A percentile compares a stretch with the other conserved stretches of the same genome.
These are phyloP conservation scores for Leucocoprinus leucothites DNA, from an alignment of 768 basidiomycete genomes.

Conservation along the genomic window DNA sequence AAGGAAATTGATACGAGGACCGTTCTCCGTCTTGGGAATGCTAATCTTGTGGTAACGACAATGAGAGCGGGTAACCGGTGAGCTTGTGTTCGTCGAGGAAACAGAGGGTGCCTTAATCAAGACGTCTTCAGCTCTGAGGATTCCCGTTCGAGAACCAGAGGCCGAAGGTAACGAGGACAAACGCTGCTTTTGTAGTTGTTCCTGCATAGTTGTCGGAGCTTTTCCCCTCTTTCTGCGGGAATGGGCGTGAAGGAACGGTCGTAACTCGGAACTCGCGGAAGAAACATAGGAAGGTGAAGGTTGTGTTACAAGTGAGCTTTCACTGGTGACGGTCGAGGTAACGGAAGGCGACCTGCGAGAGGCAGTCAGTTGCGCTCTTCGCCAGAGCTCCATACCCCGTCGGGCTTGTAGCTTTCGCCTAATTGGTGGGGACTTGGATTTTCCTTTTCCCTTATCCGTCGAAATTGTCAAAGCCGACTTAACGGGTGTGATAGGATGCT, in stretches of 20 bases:
- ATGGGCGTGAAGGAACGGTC: constrained; percentile 32
- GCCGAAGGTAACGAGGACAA: background rate
- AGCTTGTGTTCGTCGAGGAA: constrained; percentile 24
- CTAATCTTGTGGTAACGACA: constrained; percentile 71
- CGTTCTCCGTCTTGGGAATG: constrained; percentile 51
- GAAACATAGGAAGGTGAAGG: constrained; percentile 27
- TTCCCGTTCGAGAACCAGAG: background rate
- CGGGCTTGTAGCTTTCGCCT: constrained; percentile 8
- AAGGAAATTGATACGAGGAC: constrained; percentile 56
- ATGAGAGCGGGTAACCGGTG: constrained; percentile 64
- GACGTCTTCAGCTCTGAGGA: constrained; percentile 8
- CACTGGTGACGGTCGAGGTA: constrained; percentile 32
- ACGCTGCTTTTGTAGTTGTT: constrained; percentile 6
- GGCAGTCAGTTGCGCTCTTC: constrained; percentile 30
- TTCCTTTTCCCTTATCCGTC: constrained; percentile 33
- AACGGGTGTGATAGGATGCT: constrained; percentile 13
- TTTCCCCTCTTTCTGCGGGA: constrained; percentile 21
- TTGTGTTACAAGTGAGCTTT: constrained; percentile 20
- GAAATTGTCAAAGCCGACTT: constrained; percentile 23
- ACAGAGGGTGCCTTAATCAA: constrained; percentile 17
- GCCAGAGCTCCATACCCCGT: background rate
- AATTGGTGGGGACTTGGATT: constrained; percentile 4
- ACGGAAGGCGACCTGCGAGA: constrained; percentile 49
- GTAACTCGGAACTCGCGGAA: constrained; percentile 12
- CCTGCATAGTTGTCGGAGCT: constrained; percentile 8